A percentile compares a stretch with the other conserved stretches of the same genome.
phyloP scores from a whole-genome alignment of 2,329 filamentous ascomycete species.

The Nakataea oryzae region DNA sequence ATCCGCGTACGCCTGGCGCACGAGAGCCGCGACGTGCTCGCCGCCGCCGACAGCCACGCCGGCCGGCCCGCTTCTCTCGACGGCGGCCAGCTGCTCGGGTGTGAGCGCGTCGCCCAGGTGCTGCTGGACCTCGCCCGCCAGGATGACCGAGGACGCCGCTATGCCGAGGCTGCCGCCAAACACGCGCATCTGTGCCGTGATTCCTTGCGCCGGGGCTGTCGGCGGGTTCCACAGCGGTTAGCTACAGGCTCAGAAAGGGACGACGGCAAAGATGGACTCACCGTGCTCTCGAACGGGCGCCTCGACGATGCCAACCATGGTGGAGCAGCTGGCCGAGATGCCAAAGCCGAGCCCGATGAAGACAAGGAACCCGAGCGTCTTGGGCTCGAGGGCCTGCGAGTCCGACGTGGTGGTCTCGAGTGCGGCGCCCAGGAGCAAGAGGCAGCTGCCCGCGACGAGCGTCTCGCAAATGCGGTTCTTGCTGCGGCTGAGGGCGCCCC shows the following conservation, averaged over 20 bases:
- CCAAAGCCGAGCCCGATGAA: conserved; percentile 45
- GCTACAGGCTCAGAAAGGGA: not conserved
- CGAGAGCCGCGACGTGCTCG: conserved; percentile 15
- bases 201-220: conserved; percentile 39
- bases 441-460: conserved; percentile 25
- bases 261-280: conserved; percentile 10
- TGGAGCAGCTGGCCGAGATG: conserved; percentile 33
- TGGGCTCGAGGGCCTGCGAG: conserved; percentile 25
- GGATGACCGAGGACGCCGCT: conserved; percentile 37
- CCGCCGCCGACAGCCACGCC: conserved; percentile 8
- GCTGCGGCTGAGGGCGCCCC: conserved; percentile 29
- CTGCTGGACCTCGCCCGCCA: conserved; percentile 21
- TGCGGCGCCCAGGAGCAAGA: conserved; percentile 36
- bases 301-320: conserved; percentile 31
- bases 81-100: conserved; percentile 15
- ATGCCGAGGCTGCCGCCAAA: conserved; percentile 45
- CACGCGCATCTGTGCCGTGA: conserved; percentile 39
- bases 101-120: conserved; percentile 18
- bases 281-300: conserved; percentile 33
- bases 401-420: conserved; percentile 29
- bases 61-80: conserved; percentile 7
- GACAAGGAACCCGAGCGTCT: conserved; percentile 35
- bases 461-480: conserved; percentile 32
- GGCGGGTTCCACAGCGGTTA: conserved; percentile 7
- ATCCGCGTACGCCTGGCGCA: conserved; percentile 28